Percentiles rank a stretch among this genome's conserved stretches.
These are phyloP conservation scores for Solanum piurae DNA, from an alignment of 257 asterid species.

Conservation along the genomic window DNA sequence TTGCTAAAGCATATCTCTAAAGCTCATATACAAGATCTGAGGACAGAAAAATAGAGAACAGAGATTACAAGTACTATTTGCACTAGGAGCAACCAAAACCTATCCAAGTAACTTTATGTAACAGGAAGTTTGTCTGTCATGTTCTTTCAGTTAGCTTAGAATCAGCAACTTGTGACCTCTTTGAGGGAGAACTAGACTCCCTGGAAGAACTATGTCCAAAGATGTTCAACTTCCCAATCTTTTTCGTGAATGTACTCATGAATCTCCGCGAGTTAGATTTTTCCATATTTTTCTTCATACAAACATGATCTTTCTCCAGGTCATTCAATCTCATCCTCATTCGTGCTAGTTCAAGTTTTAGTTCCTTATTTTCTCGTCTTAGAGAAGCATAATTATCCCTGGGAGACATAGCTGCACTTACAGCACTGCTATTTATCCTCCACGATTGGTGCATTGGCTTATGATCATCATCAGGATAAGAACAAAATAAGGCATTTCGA, in stretches of 20 bases:
- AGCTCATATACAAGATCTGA: conserved; percentile 28
- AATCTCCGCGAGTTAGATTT: conserved; percentile 57
- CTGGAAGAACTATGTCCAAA: conserved; percentile 57
- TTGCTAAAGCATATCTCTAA: conserved; percentile 15
- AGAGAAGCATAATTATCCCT: conserved; percentile 84
- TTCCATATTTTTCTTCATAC: conserved; percentile 86
- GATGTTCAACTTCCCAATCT: conserved; percentile 56
- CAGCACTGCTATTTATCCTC: conserved; percentile 79
- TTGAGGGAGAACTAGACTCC: conserved; percentile 76
- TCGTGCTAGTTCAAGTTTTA: conserved; percentile 86
- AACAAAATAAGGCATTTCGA: conserved; percentile 51
- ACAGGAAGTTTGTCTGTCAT: conserved; percentile 24
- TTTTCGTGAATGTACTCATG: conserved; percentile 71
- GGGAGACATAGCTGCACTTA: conserved; percentile 93
- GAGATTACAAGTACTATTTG: conserved; percentile 1
- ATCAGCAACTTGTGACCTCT: conserved; percentile 66
- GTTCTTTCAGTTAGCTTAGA: conserved; percentile 52
- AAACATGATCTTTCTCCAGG: conserved; percentile 89
- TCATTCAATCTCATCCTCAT: conserved; percentile 87
- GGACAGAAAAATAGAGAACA: neutral
- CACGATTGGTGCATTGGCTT: conserved; percentile 80
- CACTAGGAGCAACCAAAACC: conserved; percentile 1
- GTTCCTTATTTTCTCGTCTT: conserved; percentile 80
- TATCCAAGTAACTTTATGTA: conserved; percentile 6
- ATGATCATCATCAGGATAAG: conserved; percentile 77